Base-by-base conservation (phyloP, 148 eudicot species). In the Chenopodium formosanum region DNA sequence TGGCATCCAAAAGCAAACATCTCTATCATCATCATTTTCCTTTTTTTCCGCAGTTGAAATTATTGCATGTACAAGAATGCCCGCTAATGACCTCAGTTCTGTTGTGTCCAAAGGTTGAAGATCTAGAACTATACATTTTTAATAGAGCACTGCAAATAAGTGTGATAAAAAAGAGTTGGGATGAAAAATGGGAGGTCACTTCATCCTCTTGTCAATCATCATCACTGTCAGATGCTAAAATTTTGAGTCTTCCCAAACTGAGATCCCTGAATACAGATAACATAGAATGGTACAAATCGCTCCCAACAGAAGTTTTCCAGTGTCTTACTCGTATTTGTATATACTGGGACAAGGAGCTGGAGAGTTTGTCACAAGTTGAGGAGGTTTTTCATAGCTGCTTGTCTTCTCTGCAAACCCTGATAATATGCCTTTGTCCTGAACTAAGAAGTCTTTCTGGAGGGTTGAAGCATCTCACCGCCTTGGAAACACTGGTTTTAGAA, bases 401-500 rank as follows among this genome's bases (percentile, higher is more conserved):
- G 60, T 56, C 79, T 4, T 83, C 86, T 65, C 65, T 83, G 14
- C 60, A 46, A 23, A 64, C 25, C 6, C 68, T 83, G n/a, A 13
- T 31, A 34, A 52, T 83, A 9, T 13, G 12, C 20, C 3, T 7
- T 20, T 71, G 66, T 37, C n/a, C 46, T 2, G 53, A 83, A 16
- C 13, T 78, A 7, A 32, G 22, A 40, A 73, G 56, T 72, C 53
- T 83, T 14, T 50, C 34, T 32, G 69, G 70, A 67, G 84, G 84
- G 23, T 68, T 82, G 67, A 50, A 67, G 76, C 75, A 82, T 53
- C 75, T 83, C 44, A 79, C 75, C 56, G 69, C 67, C 68, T 67
- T 82, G 66, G 73, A 67, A 34, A 68, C 34, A 46, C 25, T 75
- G 40, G 25, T 48, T n/a, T 5, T 74, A 22, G 60, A 40, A 14